phyloP scores from a whole-genome alignment of 2,329 filamentous ascomycete genomes.

The Teratosphaeria viscida region DNA sequence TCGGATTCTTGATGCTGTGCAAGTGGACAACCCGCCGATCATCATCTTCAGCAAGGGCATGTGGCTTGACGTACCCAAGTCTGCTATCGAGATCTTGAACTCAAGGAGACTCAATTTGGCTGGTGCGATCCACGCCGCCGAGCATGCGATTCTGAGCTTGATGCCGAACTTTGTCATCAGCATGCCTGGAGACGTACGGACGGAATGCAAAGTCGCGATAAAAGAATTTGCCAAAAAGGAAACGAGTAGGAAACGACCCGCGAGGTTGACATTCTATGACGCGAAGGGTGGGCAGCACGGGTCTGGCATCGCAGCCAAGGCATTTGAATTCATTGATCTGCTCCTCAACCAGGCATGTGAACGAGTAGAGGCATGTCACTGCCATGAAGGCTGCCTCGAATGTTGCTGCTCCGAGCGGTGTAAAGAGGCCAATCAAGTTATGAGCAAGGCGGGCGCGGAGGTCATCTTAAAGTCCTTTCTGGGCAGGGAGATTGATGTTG shows the following conservation, averaged over 20 bases:
- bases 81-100: slow-evolving; percentile 68
- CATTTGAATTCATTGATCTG: slow-evolving; percentile 82
- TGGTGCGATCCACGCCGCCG: slow-evolving; percentile 85
- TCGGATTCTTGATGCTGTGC: slow-evolving; percentile 79
- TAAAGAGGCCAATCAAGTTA: slow-evolving; percentile 77
- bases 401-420: slow-evolving; percentile 81
- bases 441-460: slow-evolving; percentile 80
- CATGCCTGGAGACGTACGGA: slow-evolving; percentile 82
- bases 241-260: slow-evolving; percentile 68
- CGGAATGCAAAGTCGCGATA: slow-evolving; percentile 79
- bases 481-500: slow-evolving; percentile 68
- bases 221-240: slow-evolving; percentile 75
- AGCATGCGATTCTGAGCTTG: slow-evolving; percentile 78
- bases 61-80: slow-evolving; percentile 85
- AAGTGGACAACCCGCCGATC: slow-evolving; percentile 88
- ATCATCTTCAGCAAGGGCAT: slow-evolving; percentile 77
- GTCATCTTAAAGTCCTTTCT: slow-evolving; percentile 72
- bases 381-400: slow-evolving; percentile 72
- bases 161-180: slow-evolving; percentile 86
- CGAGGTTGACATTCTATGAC: slow-evolving; percentile 86
- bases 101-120: slow-evolving; percentile 66
- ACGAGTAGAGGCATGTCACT: slow-evolving; percentile 66
- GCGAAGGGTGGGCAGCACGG: slow-evolving; percentile 78
- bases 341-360: slow-evolving; percentile 66
- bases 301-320: slow-evolving; percentile 79